These are phyloP conservation scores for Collybia nuda DNA, from an alignment of 768 basidiomycete species.

Conservation along the genomic window DNA sequence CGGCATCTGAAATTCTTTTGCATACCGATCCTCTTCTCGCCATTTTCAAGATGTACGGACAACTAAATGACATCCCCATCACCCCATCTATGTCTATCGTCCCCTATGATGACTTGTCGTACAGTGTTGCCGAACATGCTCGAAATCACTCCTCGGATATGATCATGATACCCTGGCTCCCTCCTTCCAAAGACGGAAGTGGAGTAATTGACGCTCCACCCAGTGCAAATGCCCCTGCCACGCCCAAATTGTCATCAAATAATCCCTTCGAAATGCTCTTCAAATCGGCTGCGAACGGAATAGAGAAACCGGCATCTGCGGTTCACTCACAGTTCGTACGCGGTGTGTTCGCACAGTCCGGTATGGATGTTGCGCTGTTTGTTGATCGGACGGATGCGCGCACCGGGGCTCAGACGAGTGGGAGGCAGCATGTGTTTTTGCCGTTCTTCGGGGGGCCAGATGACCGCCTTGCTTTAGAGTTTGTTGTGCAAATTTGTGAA, in stretches of 20 bases:
- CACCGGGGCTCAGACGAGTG: constrained; percentile 20
- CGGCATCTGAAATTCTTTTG: constrained; percentile 64
- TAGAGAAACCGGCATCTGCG: constrained; percentile 44
- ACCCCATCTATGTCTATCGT: constrained; percentile 72
- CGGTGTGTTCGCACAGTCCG: constrained; percentile 69
- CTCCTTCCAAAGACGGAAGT: constrained; percentile 26
- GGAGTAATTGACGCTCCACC: constrained; percentile 2
- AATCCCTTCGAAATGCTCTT: constrained; percentile 80
- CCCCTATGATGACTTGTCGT: constrained; percentile 69
- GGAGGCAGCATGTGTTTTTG: constrained; percentile 62
- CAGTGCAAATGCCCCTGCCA: constrained; percentile 10
- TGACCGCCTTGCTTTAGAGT: constrained; percentile 70
- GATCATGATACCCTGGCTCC: constrained; percentile 82
- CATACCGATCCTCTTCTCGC: constrained; percentile 71
- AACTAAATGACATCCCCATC: constrained; percentile 67
- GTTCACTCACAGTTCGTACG: constrained; percentile 85
- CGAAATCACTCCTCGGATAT: constrained; percentile 60
- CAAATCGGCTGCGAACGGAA: constrained; percentile 18
- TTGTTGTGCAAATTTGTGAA: constrained; percentile 81
- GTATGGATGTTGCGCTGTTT: constrained; percentile 79
- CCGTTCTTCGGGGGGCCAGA: constrained; percentile 5
- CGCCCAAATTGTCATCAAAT: constrained; percentile 19
- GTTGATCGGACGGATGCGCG: constrained; percentile 61
- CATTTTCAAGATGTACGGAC: constrained; percentile 76
- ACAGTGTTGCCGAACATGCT: constrained; percentile 70